These are phyloP conservation scores for Cutaneotrichosporon cavernicola DNA, from an alignment of 1,284 basidiomycete genomes.

Conservation along the genomic window DNA sequence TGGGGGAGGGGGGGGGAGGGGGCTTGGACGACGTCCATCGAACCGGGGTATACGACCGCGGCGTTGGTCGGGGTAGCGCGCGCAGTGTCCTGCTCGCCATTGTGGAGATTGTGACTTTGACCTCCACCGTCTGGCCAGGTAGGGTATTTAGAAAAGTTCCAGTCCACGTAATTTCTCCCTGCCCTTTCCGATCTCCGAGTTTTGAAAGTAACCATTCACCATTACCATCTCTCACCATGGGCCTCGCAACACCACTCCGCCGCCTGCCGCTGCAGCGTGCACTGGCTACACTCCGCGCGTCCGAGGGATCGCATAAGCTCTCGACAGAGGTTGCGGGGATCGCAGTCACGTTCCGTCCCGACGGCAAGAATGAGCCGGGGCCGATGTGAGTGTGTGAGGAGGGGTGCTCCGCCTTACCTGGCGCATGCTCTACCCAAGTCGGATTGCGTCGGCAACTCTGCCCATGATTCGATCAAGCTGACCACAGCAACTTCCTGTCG, in stretches of 20 bases:
- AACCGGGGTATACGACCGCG: neutral
- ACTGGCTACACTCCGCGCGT: slow-evolving; percentile 25
- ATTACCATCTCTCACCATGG: neutral
- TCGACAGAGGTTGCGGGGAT: slow-evolving; percentile 30
- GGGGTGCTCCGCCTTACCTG: neutral
- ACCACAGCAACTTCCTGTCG: slow-evolving; percentile 39
- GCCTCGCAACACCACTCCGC: slow-evolving; percentile 13
- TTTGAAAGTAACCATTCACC: neutral
- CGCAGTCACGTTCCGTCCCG: slow-evolving; percentile 26
- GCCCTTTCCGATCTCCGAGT: neutral
- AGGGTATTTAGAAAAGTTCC: too few relatives aligned
- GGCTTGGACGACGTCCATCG: slow-evolving; percentile 1
- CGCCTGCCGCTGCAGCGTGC: slow-evolving; percentile 34
- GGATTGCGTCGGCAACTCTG: neutral
- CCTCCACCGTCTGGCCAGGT: neutral
- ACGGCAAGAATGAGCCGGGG: neutral
- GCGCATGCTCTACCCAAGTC: neutral
- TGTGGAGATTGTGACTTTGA: slow-evolving; percentile 1
- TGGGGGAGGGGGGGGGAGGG: neutral
- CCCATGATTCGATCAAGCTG: neutral
- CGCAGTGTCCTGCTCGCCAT: slow-evolving; percentile 9
- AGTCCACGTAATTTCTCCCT: neutral
- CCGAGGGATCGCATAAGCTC: slow-evolving; percentile 29
- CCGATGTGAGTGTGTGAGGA: slow-evolving; percentile 10
- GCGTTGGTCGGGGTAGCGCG: neutral